Conservation (phyloP, 2,329 filamentous ascomycete genomes). For the Calycina herbarum region DNA sequence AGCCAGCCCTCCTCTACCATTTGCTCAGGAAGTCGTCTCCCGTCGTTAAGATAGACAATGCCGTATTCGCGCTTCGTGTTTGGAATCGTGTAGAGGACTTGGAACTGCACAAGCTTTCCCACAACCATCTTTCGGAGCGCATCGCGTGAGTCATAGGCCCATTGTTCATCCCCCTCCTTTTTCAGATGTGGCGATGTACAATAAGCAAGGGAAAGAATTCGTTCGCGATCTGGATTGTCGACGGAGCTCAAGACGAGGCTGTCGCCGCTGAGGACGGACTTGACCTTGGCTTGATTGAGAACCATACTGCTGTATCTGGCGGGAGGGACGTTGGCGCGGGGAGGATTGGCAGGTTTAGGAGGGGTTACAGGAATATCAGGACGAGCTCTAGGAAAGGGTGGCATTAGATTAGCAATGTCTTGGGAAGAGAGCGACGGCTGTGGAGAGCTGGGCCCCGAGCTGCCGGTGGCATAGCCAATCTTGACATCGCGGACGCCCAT, state of each 20-base stretch:
- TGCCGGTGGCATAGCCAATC: constrained; percentile 30
- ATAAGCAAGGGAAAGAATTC: constrained; percentile 86
- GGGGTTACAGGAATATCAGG: constrained; percentile 10
- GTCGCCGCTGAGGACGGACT: constrained; percentile 92
- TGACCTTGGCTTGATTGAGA: constrained; percentile 68
- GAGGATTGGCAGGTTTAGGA: constrained; percentile 22
- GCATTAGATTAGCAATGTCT: constrained; percentile 37
- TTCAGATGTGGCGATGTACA: constrained; percentile 84
- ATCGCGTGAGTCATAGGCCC: constrained; percentile 92
- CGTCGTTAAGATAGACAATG: constrained; percentile 72
- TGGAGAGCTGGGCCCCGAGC: constrained; percentile 15
- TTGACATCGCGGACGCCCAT: constrained; percentile 31
- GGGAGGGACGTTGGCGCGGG: constrained; percentile 33
- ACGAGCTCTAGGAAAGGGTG: constrained; percentile 38
- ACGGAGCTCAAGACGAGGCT: constrained; percentile 81
- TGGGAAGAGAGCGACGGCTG: constrained; percentile 21
- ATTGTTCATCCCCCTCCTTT: constrained; percentile 89
- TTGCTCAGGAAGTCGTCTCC: constrained; percentile 76
- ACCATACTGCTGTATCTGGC: constrained; percentile 36
- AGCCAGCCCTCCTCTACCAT: constrained; percentile 87
- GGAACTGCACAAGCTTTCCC: constrained; percentile 84
- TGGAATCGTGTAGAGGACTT: constrained; percentile 83
- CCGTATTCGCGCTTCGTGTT: constrained; percentile 87
- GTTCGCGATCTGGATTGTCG: constrained; percentile 79
- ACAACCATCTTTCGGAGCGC: constrained; percentile 81